Evolutionary conservation across 306 rosid genomes (phyloP), one percentile per base, ranked within the genome.

Genomic region (Quercus ilex): DNA sequence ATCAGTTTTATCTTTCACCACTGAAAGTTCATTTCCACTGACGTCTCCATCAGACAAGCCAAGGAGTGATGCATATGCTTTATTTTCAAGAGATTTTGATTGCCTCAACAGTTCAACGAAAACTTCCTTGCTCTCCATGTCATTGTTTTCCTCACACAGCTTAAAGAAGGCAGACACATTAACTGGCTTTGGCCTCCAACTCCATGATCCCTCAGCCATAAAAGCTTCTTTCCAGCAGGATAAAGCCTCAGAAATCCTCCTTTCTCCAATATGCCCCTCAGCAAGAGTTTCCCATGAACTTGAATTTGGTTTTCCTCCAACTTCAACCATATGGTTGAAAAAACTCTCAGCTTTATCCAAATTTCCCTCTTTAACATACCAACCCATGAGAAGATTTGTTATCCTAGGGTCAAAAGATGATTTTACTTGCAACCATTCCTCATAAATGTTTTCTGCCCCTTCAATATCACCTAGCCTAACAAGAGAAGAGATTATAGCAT

Each of bases 251-350:
- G 89, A 82, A 78, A 89, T 68, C 58, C 75, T 87, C 84, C 38
- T 83, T 74, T 88, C 93, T 51, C 67, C 85, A 53, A 86, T 78
- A 69, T 90, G 94, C 68, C 88, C 88, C 80, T 86, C 93, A n/a
- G 90, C 87, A 59, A 93, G 91, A 82, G 74, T n/a, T 86, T 93
- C 99, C 99, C 99, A 95, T 2, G 99, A 81, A 74, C 75, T 88
- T 2, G 99, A 86, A 77, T 95, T 95, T 15, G 97, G 94, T 79
- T 74, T 79, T 74, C 97, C 95, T 33, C 93, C 98, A 51, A 60
- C 87, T 62, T 91, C 83, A 64, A 46, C 74, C 90, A 90, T 89
- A 74, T 85, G 83, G 58, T 95, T 79, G 65, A 85, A 85, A 81
- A 91, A 89, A 78, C 76, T 72, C 35, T 75, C 58, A 56, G 92